Evolutionary conservation across 306 rosid genomes (phyloP).

Genomic region (Herpetospermum pedunculosum): DNA sequence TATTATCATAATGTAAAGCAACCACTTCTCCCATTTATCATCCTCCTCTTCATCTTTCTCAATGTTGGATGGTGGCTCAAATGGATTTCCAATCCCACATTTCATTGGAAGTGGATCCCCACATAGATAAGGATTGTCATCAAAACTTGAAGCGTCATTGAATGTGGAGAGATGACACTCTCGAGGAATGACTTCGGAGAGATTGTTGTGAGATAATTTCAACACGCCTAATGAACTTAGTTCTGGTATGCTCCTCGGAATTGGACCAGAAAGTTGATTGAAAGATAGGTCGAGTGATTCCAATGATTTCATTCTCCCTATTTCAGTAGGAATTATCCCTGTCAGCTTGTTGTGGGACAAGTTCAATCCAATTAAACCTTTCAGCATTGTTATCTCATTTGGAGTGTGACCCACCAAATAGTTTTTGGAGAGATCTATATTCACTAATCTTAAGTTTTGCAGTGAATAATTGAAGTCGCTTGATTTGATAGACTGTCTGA

Average conservation of each 20-base stretch:
- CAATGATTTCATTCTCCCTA: neutral
- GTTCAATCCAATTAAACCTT: neutral
- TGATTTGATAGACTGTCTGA: neutral
- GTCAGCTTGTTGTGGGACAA: neutral
- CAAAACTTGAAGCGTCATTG: neutral
- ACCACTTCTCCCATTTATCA: neutral
- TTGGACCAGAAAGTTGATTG: neutral
- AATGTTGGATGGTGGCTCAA: neutral
- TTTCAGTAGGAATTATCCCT: neutral
- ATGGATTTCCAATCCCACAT: neutral
- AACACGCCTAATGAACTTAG: neutral
- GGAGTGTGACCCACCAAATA: neutral
- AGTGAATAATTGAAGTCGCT: neutral
- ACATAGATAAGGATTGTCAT: neutral
- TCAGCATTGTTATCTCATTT: neutral
- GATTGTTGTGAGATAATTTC: neutral
- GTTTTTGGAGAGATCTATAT: neutral
- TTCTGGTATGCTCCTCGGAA: neutral
- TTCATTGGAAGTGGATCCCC: neutral
- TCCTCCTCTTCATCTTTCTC: neutral
- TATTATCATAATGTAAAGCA: neutral
- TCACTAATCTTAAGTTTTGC: fast-evolving
- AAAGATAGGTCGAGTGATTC: neutral
- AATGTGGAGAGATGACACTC: neutral
- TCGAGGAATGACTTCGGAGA: neutral